A percentile compares a stretch with the other conserved stretches of the same genome.
Conservation (phyloP, 75 land plant genomes). For the Pinus taeda region DNA sequence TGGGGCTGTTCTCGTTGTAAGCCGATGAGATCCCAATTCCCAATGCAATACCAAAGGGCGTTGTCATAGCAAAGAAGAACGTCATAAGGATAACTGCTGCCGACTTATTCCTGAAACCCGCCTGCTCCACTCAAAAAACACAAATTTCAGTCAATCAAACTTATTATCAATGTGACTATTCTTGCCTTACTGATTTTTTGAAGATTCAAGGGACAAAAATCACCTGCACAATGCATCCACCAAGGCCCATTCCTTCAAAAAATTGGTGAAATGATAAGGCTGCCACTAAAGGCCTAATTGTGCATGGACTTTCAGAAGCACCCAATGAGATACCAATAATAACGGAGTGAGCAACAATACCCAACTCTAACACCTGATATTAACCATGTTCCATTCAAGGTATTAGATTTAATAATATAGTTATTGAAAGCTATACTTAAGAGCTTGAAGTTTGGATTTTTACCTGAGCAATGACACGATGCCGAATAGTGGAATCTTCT, state of each 20-base stretch:
- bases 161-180: too few relatives aligned
- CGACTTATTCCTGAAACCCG: constrained; percentile 27
- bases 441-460: too few relatives aligned
- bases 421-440: neutral
- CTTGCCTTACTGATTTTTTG: too few relatives aligned
- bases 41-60: constrained; percentile 64
- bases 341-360: constrained; percentile 78
- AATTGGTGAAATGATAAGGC: constrained; percentile 79
- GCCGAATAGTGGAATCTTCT: neutral
- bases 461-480: constrained; percentile 7
- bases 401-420: neutral
- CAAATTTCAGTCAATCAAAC: too few relatives aligned
- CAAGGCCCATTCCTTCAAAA: constrained; percentile 83
- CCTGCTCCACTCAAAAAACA: constrained; percentile 20
- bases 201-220: too few relatives aligned
- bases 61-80: constrained; percentile 56
- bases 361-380: constrained; percentile 66
- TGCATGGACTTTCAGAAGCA: constrained; percentile 49
- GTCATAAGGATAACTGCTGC: constrained; percentile 36
- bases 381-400: too few relatives aligned
- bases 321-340: constrained; percentile 77
- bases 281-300: constrained; percentile 63
- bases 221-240: constrained; percentile 78
- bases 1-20: constrained; percentile 46
- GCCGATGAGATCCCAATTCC: constrained; percentile 52